These are phyloP conservation scores for Cryptosporidium muris DNA, from an alignment of 169 alveolate genomes.

Conservation along the genomic window DNA sequence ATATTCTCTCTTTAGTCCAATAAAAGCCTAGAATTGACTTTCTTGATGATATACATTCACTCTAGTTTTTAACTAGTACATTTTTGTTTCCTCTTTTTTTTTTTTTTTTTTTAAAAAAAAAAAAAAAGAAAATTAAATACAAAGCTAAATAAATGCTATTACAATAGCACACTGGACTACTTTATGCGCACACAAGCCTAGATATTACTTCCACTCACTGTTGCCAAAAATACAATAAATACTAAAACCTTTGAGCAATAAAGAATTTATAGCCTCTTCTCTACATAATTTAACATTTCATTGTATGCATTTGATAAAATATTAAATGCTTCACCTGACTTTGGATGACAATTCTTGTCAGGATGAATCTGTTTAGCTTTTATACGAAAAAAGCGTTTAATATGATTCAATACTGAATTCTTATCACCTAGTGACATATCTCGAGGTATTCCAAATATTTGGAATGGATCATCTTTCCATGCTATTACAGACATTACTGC, in stretches of 20 bases:
- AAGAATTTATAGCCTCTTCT: conserved; percentile 6
- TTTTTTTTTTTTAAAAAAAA: background rate
- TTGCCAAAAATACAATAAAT: too few relatives aligned
- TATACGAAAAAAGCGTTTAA: conserved; percentile 34
- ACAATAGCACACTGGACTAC: background rate
- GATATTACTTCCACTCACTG: too few relatives aligned
- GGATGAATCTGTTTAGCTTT: conserved; percentile 65
- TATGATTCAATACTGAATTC: conserved; percentile 13
- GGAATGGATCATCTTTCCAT: conserved; percentile 32
- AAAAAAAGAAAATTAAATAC: too few relatives aligned
- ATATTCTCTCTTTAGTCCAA: too few relatives aligned
- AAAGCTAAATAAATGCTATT: too few relatives aligned
- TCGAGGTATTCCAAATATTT: conserved; percentile 50
- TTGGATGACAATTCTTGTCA: conserved; percentile 59
- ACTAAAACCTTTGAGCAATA: background rate
- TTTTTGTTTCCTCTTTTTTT: conserved; percentile 5
- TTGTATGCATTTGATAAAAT: conserved; percentile 61
- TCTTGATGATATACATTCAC: too few relatives aligned
- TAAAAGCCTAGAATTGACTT: too few relatives aligned
- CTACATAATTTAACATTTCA: conserved; percentile 31
- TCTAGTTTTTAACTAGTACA: background rate
- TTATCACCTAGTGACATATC: conserved; percentile 25
- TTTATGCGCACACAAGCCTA: background rate
- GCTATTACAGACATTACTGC: conserved; percentile 32
- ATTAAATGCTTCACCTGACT: conserved; percentile 64